Evolutionary conservation across 2,329 filamentous ascomycete genomes (phyloP), one percentile per base, ranked within the genome.

Genomic region (Xylariaceae sp.): DNA sequence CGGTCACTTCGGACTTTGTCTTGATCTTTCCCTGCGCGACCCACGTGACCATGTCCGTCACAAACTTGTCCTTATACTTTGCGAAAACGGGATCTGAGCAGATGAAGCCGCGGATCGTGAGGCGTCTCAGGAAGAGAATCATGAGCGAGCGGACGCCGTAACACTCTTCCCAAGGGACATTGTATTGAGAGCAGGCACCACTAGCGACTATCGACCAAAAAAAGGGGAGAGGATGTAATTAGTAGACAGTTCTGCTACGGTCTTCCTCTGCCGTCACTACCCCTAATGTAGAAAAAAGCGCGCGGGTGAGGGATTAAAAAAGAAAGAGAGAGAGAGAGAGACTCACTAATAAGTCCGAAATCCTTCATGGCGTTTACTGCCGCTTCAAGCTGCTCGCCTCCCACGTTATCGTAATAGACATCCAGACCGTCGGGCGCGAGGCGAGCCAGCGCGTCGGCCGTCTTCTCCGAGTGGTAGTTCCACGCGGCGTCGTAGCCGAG

Each of bases 381-480:
- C 10, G 53, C n/a, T 56, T 78, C 75, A 31, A 81, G 68, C 45
- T 79, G 76, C 31, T 78, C 76, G 6, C 76, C 77, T 11, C 78
- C 78, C 5, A 81, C 78, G 50, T 80, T 81, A 57, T 81, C 78
- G 52, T 72, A 81, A 67, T 79, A 79, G 17, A 80, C 90, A 64
- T 95, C 89, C 55, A 95, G 80, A 5, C 89, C 90, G 12, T 90
- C 71, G 0, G 89, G 89, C 0, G 88, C 34, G 13, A 94, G 77
- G 51, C 88, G 79, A 58, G 75, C 71, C 50, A 95, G 76, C 0
- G 88, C 89, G 11, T 86, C 85, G 1, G 71, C 66, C 0, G 89
- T 80, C 60, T 79, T 81, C 74, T 94, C 89, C 60, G 82, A 91
- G 80, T 94, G 93, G 79, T 95, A 95, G 77, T 95, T 94, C 75